A percentile compares a stretch with the other conserved stretches of the same genome.
Conservation (phyloP, 2,329 filamentous ascomycete species). For the Aspergillus ochraceus region DNA sequence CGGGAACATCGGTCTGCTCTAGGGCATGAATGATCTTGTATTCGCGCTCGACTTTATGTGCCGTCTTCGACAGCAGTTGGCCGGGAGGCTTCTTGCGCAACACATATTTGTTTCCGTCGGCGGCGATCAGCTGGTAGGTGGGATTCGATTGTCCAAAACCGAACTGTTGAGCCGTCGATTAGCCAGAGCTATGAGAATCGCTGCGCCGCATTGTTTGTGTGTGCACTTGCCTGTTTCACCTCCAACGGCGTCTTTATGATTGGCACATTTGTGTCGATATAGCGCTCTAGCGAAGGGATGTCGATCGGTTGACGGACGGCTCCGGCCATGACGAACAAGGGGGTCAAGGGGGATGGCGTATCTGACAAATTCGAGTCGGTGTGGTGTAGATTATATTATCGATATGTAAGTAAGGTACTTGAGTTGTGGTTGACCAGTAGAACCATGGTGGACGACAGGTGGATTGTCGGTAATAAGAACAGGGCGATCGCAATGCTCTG, state of each 20-base stretch:
- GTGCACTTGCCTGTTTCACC: constrained; percentile 73
- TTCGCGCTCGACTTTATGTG: constrained; percentile 95
- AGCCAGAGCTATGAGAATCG: neutral
- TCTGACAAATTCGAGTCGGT: neutral
- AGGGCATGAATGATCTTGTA: constrained; percentile 87
- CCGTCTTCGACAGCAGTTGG: constrained; percentile 85
- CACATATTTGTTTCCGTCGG: constrained; percentile 72
- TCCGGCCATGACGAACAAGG: constrained; percentile 67
- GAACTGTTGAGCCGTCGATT: constrained; percentile 60
- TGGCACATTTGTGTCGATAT: constrained; percentile 75
- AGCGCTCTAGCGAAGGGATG: constrained; percentile 73
- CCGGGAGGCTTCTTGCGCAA: constrained; percentile 98
- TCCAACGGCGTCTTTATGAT: constrained; percentile 79
- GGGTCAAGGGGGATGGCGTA: neutral
- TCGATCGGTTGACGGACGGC: constrained; percentile 89
- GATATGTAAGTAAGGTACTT: neutral
- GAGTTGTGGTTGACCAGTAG: neutral
- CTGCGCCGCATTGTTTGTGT: neutral
- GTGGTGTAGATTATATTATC: neutral
- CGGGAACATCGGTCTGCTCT: constrained; percentile 75
- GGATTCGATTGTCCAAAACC: constrained; percentile 97
- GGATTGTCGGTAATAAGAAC: neutral
- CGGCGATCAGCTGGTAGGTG: constrained; percentile 84
- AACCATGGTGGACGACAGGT: constrained; percentile 2
- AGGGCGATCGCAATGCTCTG: constrained; percentile 1